These are phyloP conservation scores for Gnetum montanum DNA, from an alignment of 75 land plant species.

Conservation along the genomic window DNA sequence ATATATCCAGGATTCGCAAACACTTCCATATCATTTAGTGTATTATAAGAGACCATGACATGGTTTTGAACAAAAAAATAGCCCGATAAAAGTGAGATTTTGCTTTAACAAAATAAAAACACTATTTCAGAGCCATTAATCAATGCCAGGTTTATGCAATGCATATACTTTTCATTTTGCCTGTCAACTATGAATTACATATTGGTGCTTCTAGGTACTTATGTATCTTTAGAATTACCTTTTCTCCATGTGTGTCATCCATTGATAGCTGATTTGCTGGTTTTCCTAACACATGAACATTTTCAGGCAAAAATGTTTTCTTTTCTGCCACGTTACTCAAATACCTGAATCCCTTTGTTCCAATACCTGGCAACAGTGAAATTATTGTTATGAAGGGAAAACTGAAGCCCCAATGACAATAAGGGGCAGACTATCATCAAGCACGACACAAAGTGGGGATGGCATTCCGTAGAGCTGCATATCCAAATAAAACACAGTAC, in stretches of 20 bases:
- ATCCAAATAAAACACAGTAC: neutral
- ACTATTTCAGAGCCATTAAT: neutral
- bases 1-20: too few relatives aligned
- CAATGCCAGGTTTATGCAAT: neutral
- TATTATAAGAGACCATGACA: too few relatives aligned
- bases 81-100: neutral
- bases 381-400: neutral
- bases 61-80: slow-evolving; percentile 21
- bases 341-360: slow-evolving; percentile 1
- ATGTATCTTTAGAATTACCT: too few relatives aligned
- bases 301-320: neutral
- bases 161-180: neutral
- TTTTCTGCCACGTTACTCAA: neutral
- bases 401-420: neutral
- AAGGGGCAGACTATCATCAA: slow-evolving; percentile 4
- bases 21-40: too few relatives aligned
- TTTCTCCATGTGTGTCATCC: neutral
- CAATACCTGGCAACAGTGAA: slow-evolving; percentile 1
- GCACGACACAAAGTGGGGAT: neutral
- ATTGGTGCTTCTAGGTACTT: too few relatives aligned
- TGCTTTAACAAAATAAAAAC: neutral
- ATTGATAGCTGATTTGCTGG: neutral
- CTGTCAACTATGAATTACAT: neutral
- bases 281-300: neutral
- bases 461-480: neutral